A percentile compares a stretch with the other conserved stretches of the same genome.
Conservation (phyloP, 176 grass and related monocot species). For the Oryza longistaminata region DNA sequence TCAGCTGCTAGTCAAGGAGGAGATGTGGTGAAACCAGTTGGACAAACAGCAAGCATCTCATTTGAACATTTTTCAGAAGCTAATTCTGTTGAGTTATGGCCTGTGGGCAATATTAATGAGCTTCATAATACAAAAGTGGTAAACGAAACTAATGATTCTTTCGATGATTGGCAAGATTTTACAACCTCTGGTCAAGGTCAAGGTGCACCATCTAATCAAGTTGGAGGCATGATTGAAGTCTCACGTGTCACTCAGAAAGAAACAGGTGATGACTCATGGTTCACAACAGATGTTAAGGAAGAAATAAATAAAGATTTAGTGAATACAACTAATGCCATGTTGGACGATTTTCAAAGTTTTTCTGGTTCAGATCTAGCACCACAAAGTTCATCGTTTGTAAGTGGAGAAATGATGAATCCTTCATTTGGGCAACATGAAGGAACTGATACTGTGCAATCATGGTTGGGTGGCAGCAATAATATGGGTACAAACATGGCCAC, state of each 20-base stretch:
- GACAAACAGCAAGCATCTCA: constrained; percentile 18
- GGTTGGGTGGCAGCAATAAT: constrained; percentile 31
- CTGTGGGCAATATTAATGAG: constrained; percentile 34
- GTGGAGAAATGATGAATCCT: constrained; percentile 29
- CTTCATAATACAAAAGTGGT: constrained; percentile 24
- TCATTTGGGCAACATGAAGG: constrained; percentile 39
- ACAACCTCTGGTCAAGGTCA: constrained; percentile 44
- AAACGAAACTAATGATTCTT: constrained; percentile 47
- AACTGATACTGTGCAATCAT: constrained; percentile 24
- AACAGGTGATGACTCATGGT: constrained; percentile 46
- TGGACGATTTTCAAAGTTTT: constrained; percentile 59
- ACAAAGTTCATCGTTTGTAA: constrained; percentile 31
- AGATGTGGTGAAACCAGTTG: constrained; percentile 33
- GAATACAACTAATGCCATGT: constrained; percentile 32
- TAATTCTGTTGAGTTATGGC: constrained; percentile 50
- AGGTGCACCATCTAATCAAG: constrained; percentile 19
- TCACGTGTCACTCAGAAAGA: constrained; percentile 37
- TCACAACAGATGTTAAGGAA: constrained; percentile 37
- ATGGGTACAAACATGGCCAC: constrained; percentile 28
- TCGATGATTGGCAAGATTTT: constrained; percentile 74
- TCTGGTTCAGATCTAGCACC: constrained; percentile 48
- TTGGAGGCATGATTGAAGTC: constrained; percentile 22
- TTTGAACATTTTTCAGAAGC: constrained; percentile 45
- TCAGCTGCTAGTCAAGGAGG: neutral
- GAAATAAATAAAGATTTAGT: constrained; percentile 20